Conservation (phyloP, 768 basidiomycete species). For the Artomyces pyxidatus region DNA sequence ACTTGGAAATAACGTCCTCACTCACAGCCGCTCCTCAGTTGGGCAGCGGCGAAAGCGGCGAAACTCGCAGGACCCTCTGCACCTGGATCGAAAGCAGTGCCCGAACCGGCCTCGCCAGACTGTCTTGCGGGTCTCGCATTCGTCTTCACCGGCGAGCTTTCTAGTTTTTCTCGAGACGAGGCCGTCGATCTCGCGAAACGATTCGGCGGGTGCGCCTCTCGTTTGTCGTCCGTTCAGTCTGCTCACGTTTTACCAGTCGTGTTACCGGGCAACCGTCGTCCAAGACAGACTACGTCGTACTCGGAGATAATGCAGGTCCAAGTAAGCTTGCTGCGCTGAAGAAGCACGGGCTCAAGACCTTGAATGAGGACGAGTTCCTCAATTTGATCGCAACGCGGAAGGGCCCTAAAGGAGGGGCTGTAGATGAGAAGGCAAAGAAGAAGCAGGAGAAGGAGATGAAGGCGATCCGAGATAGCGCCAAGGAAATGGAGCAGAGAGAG, state of each 20-base stretch:
- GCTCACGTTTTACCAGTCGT: slow-evolving; percentile 40
- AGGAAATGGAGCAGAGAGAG: slow-evolving; percentile 72
- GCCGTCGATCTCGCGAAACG: slow-evolving; percentile 85
- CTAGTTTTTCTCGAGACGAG: slow-evolving; percentile 82
- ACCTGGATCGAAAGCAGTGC: slow-evolving; percentile 51
- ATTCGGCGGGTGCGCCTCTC: slow-evolving; percentile 69
- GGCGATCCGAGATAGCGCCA: slow-evolving; percentile 63
- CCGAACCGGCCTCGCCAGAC: slow-evolving; percentile 66
- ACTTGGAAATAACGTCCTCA: neutral
- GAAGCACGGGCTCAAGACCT: slow-evolving; percentile 65
- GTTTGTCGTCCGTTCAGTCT: neutral
- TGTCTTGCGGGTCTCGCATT: slow-evolving; percentile 83
- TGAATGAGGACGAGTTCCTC: slow-evolving; percentile 85
- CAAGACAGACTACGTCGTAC: slow-evolving; percentile 82
- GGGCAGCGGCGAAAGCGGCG: slow-evolving; percentile 50
- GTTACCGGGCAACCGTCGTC: slow-evolving; percentile 84
- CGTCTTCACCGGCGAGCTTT: slow-evolving; percentile 93
- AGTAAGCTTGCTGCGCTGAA: slow-evolving; percentile 83
- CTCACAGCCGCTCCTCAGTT: slow-evolving; percentile 24
- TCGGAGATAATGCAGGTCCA: slow-evolving; percentile 84
- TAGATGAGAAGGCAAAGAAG: slow-evolving; percentile 78
- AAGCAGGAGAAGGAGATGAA: slow-evolving; percentile 75
- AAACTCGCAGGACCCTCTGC: slow-evolving; percentile 50
- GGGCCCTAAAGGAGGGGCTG: slow-evolving; percentile 31
- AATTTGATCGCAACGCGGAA: slow-evolving; percentile 70